Base-by-base conservation (phyloP, 2,329 filamentous ascomycete species). In the Akanthomyces muscarius region DNA sequence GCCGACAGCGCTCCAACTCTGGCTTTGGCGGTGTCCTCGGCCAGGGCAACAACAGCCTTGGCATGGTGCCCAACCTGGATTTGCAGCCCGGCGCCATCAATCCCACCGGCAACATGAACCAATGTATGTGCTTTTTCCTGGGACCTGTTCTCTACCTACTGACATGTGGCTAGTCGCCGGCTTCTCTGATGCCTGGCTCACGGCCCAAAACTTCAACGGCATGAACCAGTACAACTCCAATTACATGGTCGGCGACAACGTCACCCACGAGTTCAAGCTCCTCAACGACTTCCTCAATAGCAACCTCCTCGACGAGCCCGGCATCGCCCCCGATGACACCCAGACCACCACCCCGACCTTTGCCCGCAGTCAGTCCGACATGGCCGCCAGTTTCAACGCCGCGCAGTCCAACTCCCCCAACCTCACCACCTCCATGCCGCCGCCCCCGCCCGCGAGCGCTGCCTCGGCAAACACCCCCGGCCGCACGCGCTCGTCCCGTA, bases 221-320 rank as follows among this genome's bases (percentile, higher is more conserved):
- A 95, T 97, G 88, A 92, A 95, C 78, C 91, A 88, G 73, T 92
- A 93, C 72, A 92, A 97, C 77, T 90, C 91, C 64, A 95, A 91
- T 72, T 98, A 95, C 80, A 93, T 97, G 89, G 96, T 97, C 78
- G 79, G 82, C 56, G 91, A 92, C 66, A 95, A 99, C 77, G 91
- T 97, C 69, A 93, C 90, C 65, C 95, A 95, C 78, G 95, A 99
- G 80, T 97, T 97, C 76, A 97, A 97, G 73, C 81, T 98, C 58
- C 86, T 99, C 72, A 96, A 96, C 80, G 94, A 99, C 76, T 98
- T 98, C 73, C 84, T 99, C 65, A 95, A 93, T 75, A 96, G 88
- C 68, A 96, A 91, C 73, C 80, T 97, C 62, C 84, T 97, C 67
- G 93, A 98, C 77, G 93, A 96, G 74, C 86, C 86, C 65, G 86